Percentiles rank a stretch among this genome's conserved stretches.
Evolutionary conservation across 805 yeast genomes (phyloP).

Genomic region (Wickerhamomyces ciferrii): DNA sequence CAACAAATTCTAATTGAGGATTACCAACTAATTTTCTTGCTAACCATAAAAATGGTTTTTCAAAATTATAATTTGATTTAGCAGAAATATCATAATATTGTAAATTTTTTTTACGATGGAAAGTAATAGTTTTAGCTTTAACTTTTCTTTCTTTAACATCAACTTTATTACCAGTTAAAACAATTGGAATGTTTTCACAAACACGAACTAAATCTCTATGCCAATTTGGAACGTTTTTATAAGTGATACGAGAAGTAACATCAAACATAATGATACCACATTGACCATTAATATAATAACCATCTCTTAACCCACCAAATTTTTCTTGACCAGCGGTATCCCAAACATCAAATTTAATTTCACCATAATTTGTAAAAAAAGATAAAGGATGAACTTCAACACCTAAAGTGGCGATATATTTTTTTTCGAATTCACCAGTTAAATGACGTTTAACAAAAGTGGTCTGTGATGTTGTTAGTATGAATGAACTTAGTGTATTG

Average conservation of each 20-base stretch:
- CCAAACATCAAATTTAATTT: constrained; percentile 99
- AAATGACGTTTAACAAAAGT: constrained; percentile 99
- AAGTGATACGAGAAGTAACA: constrained; percentile 98
- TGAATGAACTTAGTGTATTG: background rate
- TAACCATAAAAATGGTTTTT: constrained; percentile 99
- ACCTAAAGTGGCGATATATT: constrained; percentile 98
- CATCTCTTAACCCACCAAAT: constrained; percentile 99
- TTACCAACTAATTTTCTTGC: constrained; percentile 99
- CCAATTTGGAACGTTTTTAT: constrained; percentile 99
- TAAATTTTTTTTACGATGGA: constrained; percentile 99
- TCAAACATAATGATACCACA: constrained; percentile 99
- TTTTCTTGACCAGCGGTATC: constrained; percentile 99
- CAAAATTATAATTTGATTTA: constrained; percentile 98
- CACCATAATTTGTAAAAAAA: constrained; percentile 97
- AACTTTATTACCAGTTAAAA: constrained; percentile 98
- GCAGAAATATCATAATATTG: constrained; percentile 99
- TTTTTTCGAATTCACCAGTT: constrained; percentile 99
- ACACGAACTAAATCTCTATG: constrained; percentile 99
- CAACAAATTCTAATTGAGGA: constrained; percentile 97
- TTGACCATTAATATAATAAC: constrained; percentile 98
- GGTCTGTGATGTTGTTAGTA: constrained; percentile 45
- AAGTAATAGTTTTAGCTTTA: constrained; percentile 98
- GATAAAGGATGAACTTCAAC: constrained; percentile 99
- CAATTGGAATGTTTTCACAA: constrained; percentile 99
- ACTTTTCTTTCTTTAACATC: constrained; percentile 99